Conservation (phyloP, 371 early-diverging fungal genomes). For the Zancudomyces culisetae region DNA sequence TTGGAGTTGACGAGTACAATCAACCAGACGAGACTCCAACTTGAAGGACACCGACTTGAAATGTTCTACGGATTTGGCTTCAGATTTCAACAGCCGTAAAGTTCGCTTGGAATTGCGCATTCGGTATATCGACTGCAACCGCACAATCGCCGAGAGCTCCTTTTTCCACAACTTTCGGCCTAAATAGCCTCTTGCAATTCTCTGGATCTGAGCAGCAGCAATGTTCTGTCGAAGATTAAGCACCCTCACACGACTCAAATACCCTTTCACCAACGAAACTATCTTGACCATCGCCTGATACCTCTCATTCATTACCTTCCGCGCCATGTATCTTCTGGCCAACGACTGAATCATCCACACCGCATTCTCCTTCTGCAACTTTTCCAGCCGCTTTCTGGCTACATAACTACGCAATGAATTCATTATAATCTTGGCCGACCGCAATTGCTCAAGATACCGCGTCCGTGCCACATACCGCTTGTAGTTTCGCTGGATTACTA, state of each 20-base stretch:
- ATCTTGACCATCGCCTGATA: conserved; percentile 19
- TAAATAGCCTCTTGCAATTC: conserved; percentile 34
- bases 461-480: conserved; percentile 49
- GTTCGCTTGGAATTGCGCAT: conserved; percentile 41
- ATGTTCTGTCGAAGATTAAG: conserved; percentile 31
- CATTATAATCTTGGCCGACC: conserved; percentile 35
- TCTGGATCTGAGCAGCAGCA: conserved; percentile 68
- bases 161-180: conserved; percentile 37
- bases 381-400: conserved; percentile 33
- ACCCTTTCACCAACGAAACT: conserved; percentile 37
- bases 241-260: conserved; percentile 32
- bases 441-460: conserved; percentile 39
- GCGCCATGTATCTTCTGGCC: conserved; percentile 44
- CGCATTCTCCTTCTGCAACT: conserved; percentile 44
- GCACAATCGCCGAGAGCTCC: conserved; percentile 31
- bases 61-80: conserved; percentile 74
- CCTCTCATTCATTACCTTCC: conserved; percentile 27
- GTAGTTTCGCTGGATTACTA: conserved; percentile 76
- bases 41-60: conserved; percentile 77
- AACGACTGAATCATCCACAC: conserved; percentile 54
- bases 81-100: conserved; percentile 43
- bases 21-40: conserved; percentile 88
- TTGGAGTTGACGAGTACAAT: conserved; percentile 53
- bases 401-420: conserved; percentile 37
- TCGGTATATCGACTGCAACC: conserved; percentile 64